Base-by-base conservation (phyloP, 139 green algal genomes). In the Axilococcus clingmanii region DNA sequence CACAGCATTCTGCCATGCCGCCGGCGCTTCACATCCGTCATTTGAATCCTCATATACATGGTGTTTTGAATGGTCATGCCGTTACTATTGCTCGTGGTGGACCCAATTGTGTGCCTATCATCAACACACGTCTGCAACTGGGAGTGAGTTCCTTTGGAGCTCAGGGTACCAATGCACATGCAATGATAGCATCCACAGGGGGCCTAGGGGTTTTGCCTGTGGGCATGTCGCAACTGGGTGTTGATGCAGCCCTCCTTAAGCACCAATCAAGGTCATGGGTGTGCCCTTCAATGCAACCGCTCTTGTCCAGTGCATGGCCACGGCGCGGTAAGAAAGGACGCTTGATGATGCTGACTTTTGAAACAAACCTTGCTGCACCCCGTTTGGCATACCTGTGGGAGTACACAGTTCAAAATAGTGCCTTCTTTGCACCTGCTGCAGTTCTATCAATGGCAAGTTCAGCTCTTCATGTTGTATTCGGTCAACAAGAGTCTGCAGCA, bases 101-200 rank as follows among this genome's bases (percentile, higher is more conserved):
- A 4, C 49, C 59, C 31, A 43, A 31, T n/a, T 59, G 41, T 14
- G 15, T 67, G 38, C 49, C 56, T 20, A 17, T 68, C 34, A 25
- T 78, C 24, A n/a, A n/a, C n/a, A n/a, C n/a, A n/a, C n/a, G n/a
- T n/a, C n/a, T n/a, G n/a, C n/a, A n/a, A n/a, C n/a, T n/a, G n/a
- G 68, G 72, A 16, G 67, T 83, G 16, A 83, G 63, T 71, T 78
- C 69, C n/a, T 84, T 84, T 69, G 75, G 68, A 5, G 75, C 75
- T 7, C 70, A 81, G 57, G 75, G 75, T 29, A 84, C 75, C 41
- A 84, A 84, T 28, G 74, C 74, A 5, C 74, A 82, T 40, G 74
- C 62, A 9, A 22, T 82, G 33, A n/a, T 83, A 37, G 17, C 28
- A 2, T 50, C 36, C 23, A 63, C 25, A 31, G 53, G 66, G 17